These are phyloP conservation scores for Coniosporium tulheliwenetii DNA, from an alignment of 2,329 filamentous ascomycete species.

Conservation along the genomic window DNA sequence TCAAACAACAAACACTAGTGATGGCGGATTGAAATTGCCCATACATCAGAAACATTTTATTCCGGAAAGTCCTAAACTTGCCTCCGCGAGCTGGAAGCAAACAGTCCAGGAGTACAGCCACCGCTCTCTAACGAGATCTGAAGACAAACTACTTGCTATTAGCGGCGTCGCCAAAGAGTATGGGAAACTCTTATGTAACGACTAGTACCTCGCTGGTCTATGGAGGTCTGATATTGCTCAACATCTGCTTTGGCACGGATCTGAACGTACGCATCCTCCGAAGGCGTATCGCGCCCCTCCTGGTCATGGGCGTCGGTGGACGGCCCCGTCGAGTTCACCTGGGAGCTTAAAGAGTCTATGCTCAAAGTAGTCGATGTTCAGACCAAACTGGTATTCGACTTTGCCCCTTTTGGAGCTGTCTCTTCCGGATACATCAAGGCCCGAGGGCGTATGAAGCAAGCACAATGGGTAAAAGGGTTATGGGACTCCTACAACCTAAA, in stretches of 20 bases:
- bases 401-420: background rate
- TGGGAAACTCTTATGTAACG: background rate
- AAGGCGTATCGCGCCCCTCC: constrained; percentile 1
- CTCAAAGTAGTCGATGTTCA: background rate
- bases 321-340: background rate
- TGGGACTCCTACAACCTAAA: background rate
- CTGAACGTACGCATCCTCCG: background rate
- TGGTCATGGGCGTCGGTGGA: constrained; percentile 2
- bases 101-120: too few species aligned
- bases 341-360: background rate
- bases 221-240: background rate
- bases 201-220: background rate
- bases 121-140: too few species aligned
- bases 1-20: too few species aligned
- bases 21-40: too few species aligned
- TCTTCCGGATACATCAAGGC: background rate
- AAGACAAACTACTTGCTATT: too few species aligned
- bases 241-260: background rate
- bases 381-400: background rate
- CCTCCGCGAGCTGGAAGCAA: too few species aligned
- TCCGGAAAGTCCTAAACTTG: too few species aligned
- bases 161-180: background rate
- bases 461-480: background rate
- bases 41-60: too few species aligned
- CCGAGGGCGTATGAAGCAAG: background rate